Evolutionary conservation across 1,284 basidiomycete genomes (phyloP).

Genomic region (Cutaneotrichosporon cavernicola): DNA sequence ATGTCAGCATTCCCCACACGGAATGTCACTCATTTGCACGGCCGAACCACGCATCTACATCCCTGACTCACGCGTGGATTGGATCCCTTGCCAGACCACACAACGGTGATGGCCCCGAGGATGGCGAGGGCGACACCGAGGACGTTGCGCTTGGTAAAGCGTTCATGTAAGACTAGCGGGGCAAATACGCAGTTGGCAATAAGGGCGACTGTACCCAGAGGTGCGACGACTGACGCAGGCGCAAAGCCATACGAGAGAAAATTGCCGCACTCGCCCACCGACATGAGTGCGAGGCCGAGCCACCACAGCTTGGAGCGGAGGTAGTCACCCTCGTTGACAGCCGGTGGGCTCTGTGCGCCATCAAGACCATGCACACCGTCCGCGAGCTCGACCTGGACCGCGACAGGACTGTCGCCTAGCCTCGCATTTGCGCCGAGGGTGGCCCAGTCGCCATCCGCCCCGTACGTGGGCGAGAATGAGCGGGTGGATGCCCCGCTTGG

Average conservation of each 20-base stretch:
- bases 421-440: background rate
- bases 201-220: slow-evolving; percentile 84
- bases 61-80: slow-evolving; percentile 60
- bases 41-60: background rate
- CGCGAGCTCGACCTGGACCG: slow-evolving; percentile 5
- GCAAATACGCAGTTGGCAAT: slow-evolving; percentile 94
- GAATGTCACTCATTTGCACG: background rate
- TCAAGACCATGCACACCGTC: background rate
- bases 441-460: background rate
- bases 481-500: background rate
- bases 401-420: background rate
- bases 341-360: slow-evolving; percentile 1
- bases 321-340: slow-evolving; percentile 59
- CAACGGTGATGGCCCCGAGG: slow-evolving; percentile 85
- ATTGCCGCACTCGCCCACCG: slow-evolving; percentile 85
- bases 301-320: slow-evolving; percentile 87
- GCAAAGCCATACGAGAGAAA: slow-evolving; percentile 86
- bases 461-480: slow-evolving; percentile 5
- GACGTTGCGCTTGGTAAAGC: slow-evolving; percentile 66
- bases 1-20: slow-evolving; percentile 9
- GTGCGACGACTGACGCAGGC: slow-evolving; percentile 91
- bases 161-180: slow-evolving; percentile 68
- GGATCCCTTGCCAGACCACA: slow-evolving; percentile 71
- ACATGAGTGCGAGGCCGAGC: slow-evolving; percentile 84
- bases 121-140: slow-evolving; percentile 79